These are phyloP conservation scores for Haberlea rhodopensis DNA, from an alignment of 257 asterid genomes.

Conservation along the genomic window DNA sequence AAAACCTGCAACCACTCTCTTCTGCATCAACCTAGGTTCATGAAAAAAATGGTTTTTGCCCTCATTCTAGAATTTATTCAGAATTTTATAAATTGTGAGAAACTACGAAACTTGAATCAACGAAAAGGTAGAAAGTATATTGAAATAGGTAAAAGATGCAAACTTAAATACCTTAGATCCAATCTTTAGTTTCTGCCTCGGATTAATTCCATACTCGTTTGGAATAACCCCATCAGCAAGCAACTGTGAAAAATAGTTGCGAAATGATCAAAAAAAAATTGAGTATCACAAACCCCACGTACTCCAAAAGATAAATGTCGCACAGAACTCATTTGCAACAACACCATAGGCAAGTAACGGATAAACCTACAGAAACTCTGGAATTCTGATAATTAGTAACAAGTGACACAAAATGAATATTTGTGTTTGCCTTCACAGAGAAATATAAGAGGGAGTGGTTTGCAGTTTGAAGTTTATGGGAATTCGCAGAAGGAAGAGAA, in stretches of 20 bases:
- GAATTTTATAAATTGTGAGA: slow-evolving; percentile 8
- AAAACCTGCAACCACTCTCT: slow-evolving; percentile 3
- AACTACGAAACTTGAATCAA: slow-evolving; percentile 4
- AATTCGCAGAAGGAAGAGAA: slow-evolving; percentile 2
- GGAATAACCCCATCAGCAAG: slow-evolving; percentile 99
- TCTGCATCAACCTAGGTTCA: slow-evolving; percentile 14
- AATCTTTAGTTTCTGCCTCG: slow-evolving; percentile 78
- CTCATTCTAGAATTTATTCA: neutral
- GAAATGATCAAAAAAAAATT: neutral
- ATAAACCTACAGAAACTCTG: neutral
- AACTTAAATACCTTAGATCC: slow-evolving; percentile 70
- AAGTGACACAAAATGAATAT: neutral
- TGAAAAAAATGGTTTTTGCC: neutral
- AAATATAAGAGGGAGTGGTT: neutral
- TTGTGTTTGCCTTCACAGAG: slow-evolving; percentile 3
- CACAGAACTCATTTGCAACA: neutral
- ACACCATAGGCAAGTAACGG: neutral
- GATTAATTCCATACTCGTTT: slow-evolving; percentile 92
- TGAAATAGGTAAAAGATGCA: neutral
- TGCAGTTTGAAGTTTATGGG: neutral
- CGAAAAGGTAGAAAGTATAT: neutral
- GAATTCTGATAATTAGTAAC: neutral
- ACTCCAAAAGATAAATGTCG: neutral
- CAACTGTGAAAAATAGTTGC: slow-evolving; percentile 46
- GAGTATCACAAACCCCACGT: slow-evolving; percentile 17